A percentile compares a stretch with the other conserved stretches of the same genome.
These are phyloP conservation scores for Amanita thiersii DNA, from an alignment of 768 basidiomycete species.

Conservation along the genomic window DNA sequence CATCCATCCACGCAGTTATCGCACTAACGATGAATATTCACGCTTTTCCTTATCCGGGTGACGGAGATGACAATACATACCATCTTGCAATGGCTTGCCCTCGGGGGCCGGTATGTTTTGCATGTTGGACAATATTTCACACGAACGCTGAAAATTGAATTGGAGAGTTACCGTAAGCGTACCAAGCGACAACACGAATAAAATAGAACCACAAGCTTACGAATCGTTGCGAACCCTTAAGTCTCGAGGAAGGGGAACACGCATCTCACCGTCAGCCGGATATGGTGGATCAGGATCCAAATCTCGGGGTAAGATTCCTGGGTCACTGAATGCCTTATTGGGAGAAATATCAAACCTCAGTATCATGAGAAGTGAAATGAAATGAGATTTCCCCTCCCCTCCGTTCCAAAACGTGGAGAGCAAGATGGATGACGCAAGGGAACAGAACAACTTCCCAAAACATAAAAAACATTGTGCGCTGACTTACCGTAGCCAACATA, in stretches of 20 bases:
- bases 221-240: conserved; percentile 69
- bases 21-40: conserved; percentile 42
- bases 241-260: conserved; percentile 71
- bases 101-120: conserved; percentile 84
- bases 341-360: too few species aligned
- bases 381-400: neutral
- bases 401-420: neutral
- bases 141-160: conserved; percentile 50
- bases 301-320: conserved; percentile 84
- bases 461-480: too few species aligned
- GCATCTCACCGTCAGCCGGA: conserved; percentile 52
- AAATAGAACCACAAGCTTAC: conserved; percentile 40
- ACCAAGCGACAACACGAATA: conserved; percentile 1
- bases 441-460: too few species aligned
- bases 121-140: conserved; percentile 95
- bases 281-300: conserved; percentile 83
- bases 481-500: conserved; percentile 70
- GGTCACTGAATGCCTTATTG: conserved; percentile 65
- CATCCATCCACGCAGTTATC: conserved; percentile 97
- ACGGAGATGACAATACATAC: conserved; percentile 35
- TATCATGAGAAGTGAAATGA: too few species aligned
- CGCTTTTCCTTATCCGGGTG: neutral
- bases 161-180: conserved; percentile 1
- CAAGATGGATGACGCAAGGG: too few species aligned
- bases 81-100: conserved; percentile 94